These are phyloP conservation scores for Amanita jacksonii DNA, from an alignment of 768 basidiomycete genomes.

Conservation along the genomic window DNA sequence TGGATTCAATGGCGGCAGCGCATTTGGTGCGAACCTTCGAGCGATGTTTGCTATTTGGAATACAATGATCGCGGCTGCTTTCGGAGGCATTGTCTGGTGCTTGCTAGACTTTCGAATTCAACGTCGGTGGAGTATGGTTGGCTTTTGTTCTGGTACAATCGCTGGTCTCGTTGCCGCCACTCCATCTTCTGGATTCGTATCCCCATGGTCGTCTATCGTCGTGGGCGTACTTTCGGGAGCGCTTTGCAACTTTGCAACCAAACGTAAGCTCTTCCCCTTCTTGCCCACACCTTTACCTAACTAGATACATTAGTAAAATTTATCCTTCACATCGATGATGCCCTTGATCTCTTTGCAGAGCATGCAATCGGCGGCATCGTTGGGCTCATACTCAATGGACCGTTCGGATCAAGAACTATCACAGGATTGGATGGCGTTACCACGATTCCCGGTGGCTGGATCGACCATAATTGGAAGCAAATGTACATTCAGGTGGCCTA, in stretches of 20 bases:
- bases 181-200: slow-evolving; percentile 76
- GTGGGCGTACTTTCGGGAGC: slow-evolving; percentile 66
- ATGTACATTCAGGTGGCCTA: slow-evolving; percentile 71
- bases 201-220: slow-evolving; percentile 67
- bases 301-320: slow-evolving; percentile 45
- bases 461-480: slow-evolving; percentile 71
- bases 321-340: slow-evolving; percentile 69
- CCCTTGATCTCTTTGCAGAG: slow-evolving; percentile 87
- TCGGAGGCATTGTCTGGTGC: slow-evolving; percentile 80
- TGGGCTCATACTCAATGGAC: slow-evolving; percentile 61
- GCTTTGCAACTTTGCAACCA: slow-evolving; percentile 78
- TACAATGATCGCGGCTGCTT: slow-evolving; percentile 77
- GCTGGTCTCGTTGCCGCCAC: slow-evolving; percentile 86
- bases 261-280: slow-evolving; percentile 35
- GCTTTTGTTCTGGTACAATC: slow-evolving; percentile 89
- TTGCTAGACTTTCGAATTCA: slow-evolving; percentile 72
- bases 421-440: slow-evolving; percentile 63
- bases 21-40: slow-evolving; percentile 81
- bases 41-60: slow-evolving; percentile 84
- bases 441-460: slow-evolving; percentile 52
- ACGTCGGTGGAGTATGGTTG: slow-evolving; percentile 81
- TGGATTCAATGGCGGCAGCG: slow-evolving; percentile 88
- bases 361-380: slow-evolving; percentile 82
- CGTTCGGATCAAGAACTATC: slow-evolving; percentile 62
- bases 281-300: neutral